Base-by-base conservation (phyloP, 345 rosid species). In the Diplotaxis tenuifolia region DNA sequence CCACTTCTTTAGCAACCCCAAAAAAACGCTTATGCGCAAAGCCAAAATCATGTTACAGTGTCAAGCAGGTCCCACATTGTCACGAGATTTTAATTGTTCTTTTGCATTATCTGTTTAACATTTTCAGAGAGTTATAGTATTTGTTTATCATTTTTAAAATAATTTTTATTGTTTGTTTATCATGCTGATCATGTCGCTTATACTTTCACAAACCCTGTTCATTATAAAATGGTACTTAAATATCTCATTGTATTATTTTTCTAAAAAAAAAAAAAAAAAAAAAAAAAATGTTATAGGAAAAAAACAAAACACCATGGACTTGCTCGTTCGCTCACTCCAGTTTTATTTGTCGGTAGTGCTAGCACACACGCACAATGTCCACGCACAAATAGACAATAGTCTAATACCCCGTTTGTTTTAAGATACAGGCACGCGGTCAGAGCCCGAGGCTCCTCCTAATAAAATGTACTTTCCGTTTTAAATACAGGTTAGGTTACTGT, bases 21-120 rank as follows among this genome's bases (percentile, higher is more conserved):
- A n/a, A n/a, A n/a, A n/a, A 65, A 67, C 78, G 78, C 78, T 34
- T 67, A 25, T 18, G 62, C 54, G 14, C 73, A 67, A 67, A 67
- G 32, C 54, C 78, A 25, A 53, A 66, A 32, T 45, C 71, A 57
- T 65, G 25, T 31, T 65, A 65, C 60, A 56, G 71, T 66, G 34
- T 60, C 54, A 10, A 32, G 15, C 23, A 59, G 77, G 78, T 49
- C 78, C 77, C 72, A 23, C 42, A 50, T 12, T 6, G 68, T 74
- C 78, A 67, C 73, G 72, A 59, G 72, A 18, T 74, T 67, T 59
- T 67, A 55, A 19, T 40, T 64, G n/a, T 31, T 14, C 3, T 50
- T 53, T 22, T 56, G n/a, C 29, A 71, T 73, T 28, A 65, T 65
- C 58, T 10, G 21, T 49, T 59, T 52, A n/a, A 23, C 29, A 62